Base-by-base conservation (phyloP, 768 basidiomycete genomes). In the Termitomyces sp. region DNA sequence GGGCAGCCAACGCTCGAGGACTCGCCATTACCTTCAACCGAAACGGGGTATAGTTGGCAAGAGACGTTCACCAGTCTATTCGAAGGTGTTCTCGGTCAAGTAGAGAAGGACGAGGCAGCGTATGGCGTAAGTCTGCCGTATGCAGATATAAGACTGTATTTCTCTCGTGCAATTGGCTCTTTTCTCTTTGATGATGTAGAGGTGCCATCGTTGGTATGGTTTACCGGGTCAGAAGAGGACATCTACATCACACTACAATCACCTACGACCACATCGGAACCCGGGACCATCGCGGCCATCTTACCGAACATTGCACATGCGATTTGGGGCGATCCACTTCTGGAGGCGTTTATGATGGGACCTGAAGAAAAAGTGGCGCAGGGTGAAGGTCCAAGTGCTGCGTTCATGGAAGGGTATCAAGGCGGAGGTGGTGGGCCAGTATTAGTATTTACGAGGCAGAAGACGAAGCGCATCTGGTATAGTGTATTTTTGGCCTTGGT, bases 161-260 rank as follows among this genome's bases (percentile, higher is more conserved):
- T 89, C 44, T 82, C 81, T 26, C 85, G 87, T 26, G 90, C 90
- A 23, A 89, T 92, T 59, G 86, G 83, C 14, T 85, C 79, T 52
- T 91, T 83, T 68, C 76, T 92, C 14, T 92, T 91, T 63, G 88
- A 89, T 63, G 89, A 92, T 57, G 87, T 84, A 55, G 85, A 88
- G 55, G 84, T 84, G 5, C 88, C 89, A 5, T 82, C 83, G 3
- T 73, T 91, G 14, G 69, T 89, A 32, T 85, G 85, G 79, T 78
- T 87, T 61, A 83, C 85, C 2, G 82, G 82, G 1, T 79, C 78
- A 10, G 81, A 82, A 14, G 78, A 84, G 40, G 81, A 87, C 59
- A 77, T 88, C 9, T 79, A 82, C 64, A 72, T 89, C 56, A 74
- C 78, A 13, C 59, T 79, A 41, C 69, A 70, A 20, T 54, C 61